Conservation (phyloP, 2,329 filamentous ascomycete species). For the Fusarium sp. region DNA sequence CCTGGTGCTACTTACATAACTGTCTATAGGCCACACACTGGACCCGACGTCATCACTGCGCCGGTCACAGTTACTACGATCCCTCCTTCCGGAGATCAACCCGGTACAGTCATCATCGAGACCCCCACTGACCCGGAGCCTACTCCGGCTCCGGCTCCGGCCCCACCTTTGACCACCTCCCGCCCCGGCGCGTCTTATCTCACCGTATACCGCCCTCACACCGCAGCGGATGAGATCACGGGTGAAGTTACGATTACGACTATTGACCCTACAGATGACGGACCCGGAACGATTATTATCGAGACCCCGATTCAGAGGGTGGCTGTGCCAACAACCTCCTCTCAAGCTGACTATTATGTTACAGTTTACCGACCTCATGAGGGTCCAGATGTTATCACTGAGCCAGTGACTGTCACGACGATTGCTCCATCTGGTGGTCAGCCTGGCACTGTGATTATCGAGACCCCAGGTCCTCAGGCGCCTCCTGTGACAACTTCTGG, state of each 20-base stretch:
- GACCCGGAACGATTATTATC: conserved; percentile 8
- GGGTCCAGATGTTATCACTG: conserved; percentile 13
- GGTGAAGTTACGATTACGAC: conserved; percentile 4
- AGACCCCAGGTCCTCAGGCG: conserved; percentile 12
- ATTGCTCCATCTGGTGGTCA: conserved; percentile 13
- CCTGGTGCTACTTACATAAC: conserved; percentile 17
- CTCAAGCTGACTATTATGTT: conserved; percentile 18
- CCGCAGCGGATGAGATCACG: background rate
- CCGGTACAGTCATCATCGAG: conserved; percentile 24
- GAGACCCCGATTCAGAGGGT: conserved; percentile 13
- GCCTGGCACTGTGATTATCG: conserved; percentile 23
- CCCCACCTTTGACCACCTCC: background rate
- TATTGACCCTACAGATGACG: conserved; percentile 1
- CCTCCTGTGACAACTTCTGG: background rate
- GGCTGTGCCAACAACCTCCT: background rate
- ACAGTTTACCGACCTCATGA: conserved; percentile 21
- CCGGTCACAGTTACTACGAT: conserved; percentile 17
- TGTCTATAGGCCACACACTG: conserved; percentile 22
- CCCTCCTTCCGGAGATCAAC: conserved; percentile 17
- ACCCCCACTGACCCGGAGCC: background rate
- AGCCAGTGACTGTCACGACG: conserved; percentile 14
- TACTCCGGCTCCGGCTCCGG: background rate
- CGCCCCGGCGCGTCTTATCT: background rate
- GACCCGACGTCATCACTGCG: conserved; percentile 9
- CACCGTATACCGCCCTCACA: conserved; percentile 1